Evolutionary conservation across 805 yeast genomes (phyloP), one percentile per base, ranked within the genome.

Genomic region (Candida insectorum): DNA sequence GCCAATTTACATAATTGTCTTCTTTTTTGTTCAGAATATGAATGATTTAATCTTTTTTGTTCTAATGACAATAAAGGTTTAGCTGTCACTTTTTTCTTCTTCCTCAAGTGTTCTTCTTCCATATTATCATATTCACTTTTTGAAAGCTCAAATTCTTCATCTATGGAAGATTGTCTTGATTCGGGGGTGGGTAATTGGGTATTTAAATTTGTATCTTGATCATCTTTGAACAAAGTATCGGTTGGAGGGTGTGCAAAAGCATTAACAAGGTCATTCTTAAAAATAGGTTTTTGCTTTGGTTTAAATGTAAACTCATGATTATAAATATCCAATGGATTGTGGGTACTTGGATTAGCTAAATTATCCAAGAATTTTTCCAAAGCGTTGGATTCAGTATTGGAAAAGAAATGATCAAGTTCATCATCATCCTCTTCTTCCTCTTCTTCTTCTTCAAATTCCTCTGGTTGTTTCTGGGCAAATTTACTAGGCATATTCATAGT

Each of bases 1-100:
- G 71, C 72, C 39, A 62, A 52, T 44, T 65, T 65, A 47, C 72
- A 66, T 41, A 65, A 49, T 48, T 63, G 62, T 24, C 72, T 52
- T 44, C 72, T 54, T 43, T 61, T 64, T 45, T 66, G 71, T 45
- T 66, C 72, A 32, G 62, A 57, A 40, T 56, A 55, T 11, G 65
- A 59, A 48, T 66, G 72, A 42, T 66, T 65, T 22, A 64, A 48
- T 17, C 71, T 42, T 43, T 63, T 66, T 40, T 65, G 72, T 41
- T 65, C 67, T 34, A 56, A 37, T 7, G 63, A 39, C 30, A 66
- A 55, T 26, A 66, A 51, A 2, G 67, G 67, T 39, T 65, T 65
- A 19, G 52, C 47, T 6, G 54, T 38, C 16, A 56, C 46, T 37
- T 62, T 49, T 36, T 55, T 55, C 41, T 51, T 55, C 24, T 39